phyloP scores from a whole-genome alignment of 352 stramenopile genomes.

The Globisporangium iwayamae region DNA sequence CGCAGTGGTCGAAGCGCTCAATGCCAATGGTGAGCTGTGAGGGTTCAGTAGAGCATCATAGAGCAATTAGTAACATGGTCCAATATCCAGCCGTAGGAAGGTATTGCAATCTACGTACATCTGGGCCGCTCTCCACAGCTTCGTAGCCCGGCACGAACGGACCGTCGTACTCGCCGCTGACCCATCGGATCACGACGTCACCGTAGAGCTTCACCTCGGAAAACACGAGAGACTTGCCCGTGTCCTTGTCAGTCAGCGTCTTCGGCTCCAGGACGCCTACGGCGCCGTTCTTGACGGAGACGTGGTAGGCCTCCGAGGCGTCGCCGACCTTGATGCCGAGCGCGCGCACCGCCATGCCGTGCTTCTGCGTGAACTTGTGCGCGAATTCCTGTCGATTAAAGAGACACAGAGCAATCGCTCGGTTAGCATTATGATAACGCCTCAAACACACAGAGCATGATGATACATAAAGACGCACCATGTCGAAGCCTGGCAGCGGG shows the following conservation, averaged over 20 bases:
- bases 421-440: background rate
- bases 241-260: conserved; percentile 52
- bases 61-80: background rate
- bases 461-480: conserved; percentile 11
- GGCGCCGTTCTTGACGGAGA: conserved; percentile 70
- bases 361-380: conserved; percentile 77
- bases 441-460: background rate
- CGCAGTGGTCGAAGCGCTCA: conserved; percentile 84
- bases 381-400: conserved; percentile 32
- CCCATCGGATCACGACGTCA: conserved; percentile 84
- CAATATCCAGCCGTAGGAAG: background rate
- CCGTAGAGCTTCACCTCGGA: conserved; percentile 87
- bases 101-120: conserved; percentile 12
- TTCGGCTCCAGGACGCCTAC: conserved; percentile 53
- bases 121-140: conserved; percentile 27
- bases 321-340: conserved; percentile 82
- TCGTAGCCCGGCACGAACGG: conserved; percentile 82
- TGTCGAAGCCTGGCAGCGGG: conserved; percentile 63
- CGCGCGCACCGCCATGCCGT: conserved; percentile 77
- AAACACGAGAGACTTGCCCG: conserved; percentile 50
- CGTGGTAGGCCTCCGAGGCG: conserved; percentile 72
- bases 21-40: conserved; percentile 75
- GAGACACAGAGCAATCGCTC: conserved; percentile 3
- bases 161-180: conserved; percentile 75
- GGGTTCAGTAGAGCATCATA: background rate